phyloP scores from a whole-genome alignment of 2,329 filamentous ascomycete species.

The Hypoxylon sp. region DNA sequence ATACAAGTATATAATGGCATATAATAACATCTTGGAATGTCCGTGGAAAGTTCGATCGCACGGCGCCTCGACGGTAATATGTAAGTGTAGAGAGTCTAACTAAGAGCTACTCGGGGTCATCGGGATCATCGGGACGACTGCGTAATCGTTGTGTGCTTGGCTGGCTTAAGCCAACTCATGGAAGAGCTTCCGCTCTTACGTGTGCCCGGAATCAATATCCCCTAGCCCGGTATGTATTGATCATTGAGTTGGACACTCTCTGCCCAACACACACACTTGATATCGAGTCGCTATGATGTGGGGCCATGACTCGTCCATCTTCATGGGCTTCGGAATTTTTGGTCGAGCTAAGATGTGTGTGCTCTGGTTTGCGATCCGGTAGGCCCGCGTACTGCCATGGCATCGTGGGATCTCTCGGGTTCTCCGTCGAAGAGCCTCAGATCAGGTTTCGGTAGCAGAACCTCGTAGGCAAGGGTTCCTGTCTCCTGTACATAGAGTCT shows the following conservation, averaged over 20 bases:
- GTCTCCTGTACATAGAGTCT: background rate
- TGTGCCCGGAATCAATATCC: background rate
- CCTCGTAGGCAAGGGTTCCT: background rate
- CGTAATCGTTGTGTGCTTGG: background rate
- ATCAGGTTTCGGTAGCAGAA: background rate
- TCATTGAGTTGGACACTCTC: background rate
- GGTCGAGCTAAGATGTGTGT: background rate
- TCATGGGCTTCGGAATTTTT: background rate
- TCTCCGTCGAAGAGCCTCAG: background rate
- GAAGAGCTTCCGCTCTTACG: background rate
- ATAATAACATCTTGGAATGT: conserved; percentile 5
- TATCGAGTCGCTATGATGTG: background rate
- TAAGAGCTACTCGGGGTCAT: background rate
- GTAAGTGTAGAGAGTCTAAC: background rate
- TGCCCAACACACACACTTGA: background rate
- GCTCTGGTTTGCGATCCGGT: too few species aligned
- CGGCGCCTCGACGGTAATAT: background rate
- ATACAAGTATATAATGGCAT: background rate
- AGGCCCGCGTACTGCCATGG: background rate
- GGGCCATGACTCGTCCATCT: background rate
- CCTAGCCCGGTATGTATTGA: too few species aligned
- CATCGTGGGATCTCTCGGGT: background rate
- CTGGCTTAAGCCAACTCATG: too few species aligned
- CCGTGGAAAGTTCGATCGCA: background rate
- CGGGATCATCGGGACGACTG: background rate